Evolutionary conservation across 176 grass and related monocot species (phyloP), one percentile per base, ranked within the genome.

Genomic region (Pontederia paniculata): DNA sequence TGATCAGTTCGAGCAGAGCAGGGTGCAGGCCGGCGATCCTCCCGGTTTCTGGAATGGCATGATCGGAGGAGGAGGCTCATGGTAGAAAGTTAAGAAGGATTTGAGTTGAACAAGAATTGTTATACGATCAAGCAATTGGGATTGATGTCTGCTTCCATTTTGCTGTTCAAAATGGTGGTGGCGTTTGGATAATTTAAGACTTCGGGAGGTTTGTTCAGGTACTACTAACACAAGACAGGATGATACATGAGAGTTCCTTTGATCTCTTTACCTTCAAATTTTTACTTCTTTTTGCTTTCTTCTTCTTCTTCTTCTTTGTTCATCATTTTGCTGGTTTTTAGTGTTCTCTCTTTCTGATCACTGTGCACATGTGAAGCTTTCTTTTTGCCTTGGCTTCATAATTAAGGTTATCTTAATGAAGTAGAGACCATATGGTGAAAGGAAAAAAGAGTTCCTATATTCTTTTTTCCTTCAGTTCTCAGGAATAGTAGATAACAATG

Each of bases 371-470:
- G 64, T 54, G 48, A 67, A 67, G 64, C 50, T 31, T 53, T 14
- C 48, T 17, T 67, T 67, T 67, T 67, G 53, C 19, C 22, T 67
- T 67, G 50, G 64, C 64, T 67, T 67, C 64, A 67, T 31, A 31
- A 31, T 31, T 25, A 41, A 41, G 54, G n/a, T 11, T 44, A 42
- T 61, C 54, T 57, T 57, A 57, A 37, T 22, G 14, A 57, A 53
- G 50, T 21, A 13, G n/a, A 50, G 23, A 41, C 23, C 25, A 4
- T 57, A 13, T 57, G 23, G 54, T 57, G 48, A 52, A 42, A 19
- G 46, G 5, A 19, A 46, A 11, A 17, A 12, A 6, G n/a, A 10
- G 23, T 66, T 42, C n/a, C 42, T 42, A 22, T 12, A 4, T 63
- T 47, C 12, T 44, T 21, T n/a, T n/a, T n/a, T 19, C 25, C 13